phyloP scores from a whole-genome alignment of 768 basidiomycete species.

The Russula abietina region DNA sequence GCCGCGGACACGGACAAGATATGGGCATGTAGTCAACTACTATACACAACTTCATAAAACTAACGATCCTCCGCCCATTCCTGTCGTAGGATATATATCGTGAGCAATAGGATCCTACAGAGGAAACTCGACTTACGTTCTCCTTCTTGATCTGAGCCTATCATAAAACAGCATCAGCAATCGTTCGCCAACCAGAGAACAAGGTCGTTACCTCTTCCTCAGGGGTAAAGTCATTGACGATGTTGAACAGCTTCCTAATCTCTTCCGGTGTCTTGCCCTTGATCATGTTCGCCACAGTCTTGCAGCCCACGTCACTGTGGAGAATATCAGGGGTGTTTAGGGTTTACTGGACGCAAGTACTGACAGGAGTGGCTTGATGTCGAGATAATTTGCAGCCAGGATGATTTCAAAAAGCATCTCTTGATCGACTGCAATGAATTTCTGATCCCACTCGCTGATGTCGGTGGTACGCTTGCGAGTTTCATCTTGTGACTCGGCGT shows the following conservation, averaged over 20 bases:
- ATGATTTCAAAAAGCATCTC: conserved; percentile 99
- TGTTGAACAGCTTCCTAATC: conserved; percentile 97
- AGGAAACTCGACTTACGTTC: conserved; percentile 59
- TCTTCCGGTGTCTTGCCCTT: conserved; percentile 99
- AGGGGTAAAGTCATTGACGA: conserved; percentile 96
- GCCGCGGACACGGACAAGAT: conserved; percentile 4
- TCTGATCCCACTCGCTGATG: conserved; percentile 98
- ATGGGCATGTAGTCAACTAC: conserved; percentile 17
- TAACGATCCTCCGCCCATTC: conserved; percentile 94
- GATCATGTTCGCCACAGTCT: conserved; percentile 99
- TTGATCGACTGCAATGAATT: conserved; percentile 97
- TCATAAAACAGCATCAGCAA: conserved; percentile 17
- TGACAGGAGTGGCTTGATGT: conserved; percentile 96
- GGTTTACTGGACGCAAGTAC: background rate
- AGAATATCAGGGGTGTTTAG: conserved; percentile 12
- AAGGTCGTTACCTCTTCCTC: conserved; percentile 80
- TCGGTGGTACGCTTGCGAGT: conserved; percentile 97
- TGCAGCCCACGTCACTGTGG: conserved; percentile 89
- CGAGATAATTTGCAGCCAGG: conserved; percentile 98
- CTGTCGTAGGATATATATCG: conserved; percentile 34
- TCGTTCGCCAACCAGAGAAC: conserved; percentile 8
- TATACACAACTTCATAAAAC: conserved; percentile 20
- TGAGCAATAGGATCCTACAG: background rate
- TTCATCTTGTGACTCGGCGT: conserved; percentile 82
- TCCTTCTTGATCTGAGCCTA: conserved; percentile 99